phyloP scores from a whole-genome alignment of 352 stramenopile species.

The Globisporangium mamillatum region DNA sequence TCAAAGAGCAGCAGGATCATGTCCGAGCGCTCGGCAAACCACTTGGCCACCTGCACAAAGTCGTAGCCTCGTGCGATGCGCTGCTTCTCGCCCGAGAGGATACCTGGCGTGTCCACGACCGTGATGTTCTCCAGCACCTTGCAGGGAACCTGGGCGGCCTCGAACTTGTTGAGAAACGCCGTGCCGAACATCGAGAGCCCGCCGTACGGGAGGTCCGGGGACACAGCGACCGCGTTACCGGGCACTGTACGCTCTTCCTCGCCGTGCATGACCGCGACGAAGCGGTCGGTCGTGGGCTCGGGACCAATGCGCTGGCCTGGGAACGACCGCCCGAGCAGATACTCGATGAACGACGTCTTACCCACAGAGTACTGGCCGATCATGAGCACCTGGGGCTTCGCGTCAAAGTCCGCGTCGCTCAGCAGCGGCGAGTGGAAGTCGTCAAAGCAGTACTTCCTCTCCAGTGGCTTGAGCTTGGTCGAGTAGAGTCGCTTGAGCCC shows the following conservation, averaged over 20 bases:
- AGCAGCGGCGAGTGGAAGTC: constrained; percentile 92
- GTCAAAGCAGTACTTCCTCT: constrained; percentile 92
- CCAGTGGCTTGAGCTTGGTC: constrained; percentile 74
- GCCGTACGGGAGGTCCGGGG: constrained; percentile 92
- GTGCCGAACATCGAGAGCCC: constrained; percentile 96
- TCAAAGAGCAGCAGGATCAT: constrained; percentile 99
- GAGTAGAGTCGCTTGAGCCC: constrained; percentile 81
- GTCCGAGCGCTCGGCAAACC: constrained; percentile 96
- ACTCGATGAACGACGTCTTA: constrained; percentile 98
- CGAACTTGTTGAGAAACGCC: constrained; percentile 98
- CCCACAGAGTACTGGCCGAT: constrained; percentile 98
- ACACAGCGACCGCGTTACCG: constrained; percentile 95
- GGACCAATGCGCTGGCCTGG: constrained; percentile 96
- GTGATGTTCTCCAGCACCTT: constrained; percentile 94
- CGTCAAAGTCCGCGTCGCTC: constrained; percentile 95
- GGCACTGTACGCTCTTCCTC: constrained; percentile 96
- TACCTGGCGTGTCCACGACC: constrained; percentile 97
- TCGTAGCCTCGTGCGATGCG: constrained; percentile 96
- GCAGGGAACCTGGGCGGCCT: constrained; percentile 93
- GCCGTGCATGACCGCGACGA: constrained; percentile 97
- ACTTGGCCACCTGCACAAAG: constrained; percentile 90
- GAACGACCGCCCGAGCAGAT: constrained; percentile 95
- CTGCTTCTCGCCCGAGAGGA: constrained; percentile 99
- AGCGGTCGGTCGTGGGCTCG: constrained; percentile 98
- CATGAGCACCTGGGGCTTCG: constrained; percentile 98